These are phyloP conservation scores for Malus domestica DNA, from an alignment of 306 rosid genomes.

Conservation along the genomic window DNA sequence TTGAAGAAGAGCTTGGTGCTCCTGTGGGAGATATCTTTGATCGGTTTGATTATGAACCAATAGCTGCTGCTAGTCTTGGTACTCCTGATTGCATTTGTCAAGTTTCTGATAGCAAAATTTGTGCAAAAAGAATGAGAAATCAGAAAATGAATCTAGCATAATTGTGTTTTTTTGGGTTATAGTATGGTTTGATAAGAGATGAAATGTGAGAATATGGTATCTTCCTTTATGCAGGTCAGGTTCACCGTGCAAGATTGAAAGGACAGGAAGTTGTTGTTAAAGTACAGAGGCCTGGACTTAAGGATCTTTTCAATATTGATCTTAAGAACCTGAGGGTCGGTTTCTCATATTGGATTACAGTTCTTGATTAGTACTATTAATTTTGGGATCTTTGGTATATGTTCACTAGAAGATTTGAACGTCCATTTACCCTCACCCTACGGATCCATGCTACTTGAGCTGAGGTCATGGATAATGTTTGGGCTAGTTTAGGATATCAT, in stretches of 20 bases:
- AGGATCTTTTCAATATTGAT: slow-evolving; percentile 92
- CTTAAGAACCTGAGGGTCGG: slow-evolving; percentile 97
- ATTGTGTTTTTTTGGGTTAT: background rate
- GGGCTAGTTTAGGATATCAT: slow-evolving; percentile 8
- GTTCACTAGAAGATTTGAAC: background rate
- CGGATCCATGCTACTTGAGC: background rate
- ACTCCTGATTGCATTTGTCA: slow-evolving; percentile 25
- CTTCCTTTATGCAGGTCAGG: slow-evolving; percentile 74
- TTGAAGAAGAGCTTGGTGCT: slow-evolving; percentile 91
- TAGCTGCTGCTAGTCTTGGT: slow-evolving; percentile 99
- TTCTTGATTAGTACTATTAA: background rate
- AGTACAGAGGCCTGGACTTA: slow-evolving; percentile 99
- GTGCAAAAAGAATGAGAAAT: background rate
- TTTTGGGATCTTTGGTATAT: background rate
- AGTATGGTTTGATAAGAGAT: background rate
- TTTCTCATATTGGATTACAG: slow-evolving; percentile 23
- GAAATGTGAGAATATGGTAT: slow-evolving; percentile 2
- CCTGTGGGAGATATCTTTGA: slow-evolving; percentile 62
- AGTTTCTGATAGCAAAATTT: slow-evolving; percentile 2
- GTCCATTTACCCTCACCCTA: background rate
- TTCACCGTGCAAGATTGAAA: slow-evolving; percentile 85
- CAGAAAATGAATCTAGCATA: background rate
- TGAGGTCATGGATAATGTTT: background rate
- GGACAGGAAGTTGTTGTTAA: slow-evolving; percentile 84
- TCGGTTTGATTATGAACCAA: slow-evolving; percentile 84